Evolutionary conservation across 2,329 filamentous ascomycete species (phyloP), one percentile per base, ranked within the genome.

Genomic region (Alternaria metachromatica): DNA sequence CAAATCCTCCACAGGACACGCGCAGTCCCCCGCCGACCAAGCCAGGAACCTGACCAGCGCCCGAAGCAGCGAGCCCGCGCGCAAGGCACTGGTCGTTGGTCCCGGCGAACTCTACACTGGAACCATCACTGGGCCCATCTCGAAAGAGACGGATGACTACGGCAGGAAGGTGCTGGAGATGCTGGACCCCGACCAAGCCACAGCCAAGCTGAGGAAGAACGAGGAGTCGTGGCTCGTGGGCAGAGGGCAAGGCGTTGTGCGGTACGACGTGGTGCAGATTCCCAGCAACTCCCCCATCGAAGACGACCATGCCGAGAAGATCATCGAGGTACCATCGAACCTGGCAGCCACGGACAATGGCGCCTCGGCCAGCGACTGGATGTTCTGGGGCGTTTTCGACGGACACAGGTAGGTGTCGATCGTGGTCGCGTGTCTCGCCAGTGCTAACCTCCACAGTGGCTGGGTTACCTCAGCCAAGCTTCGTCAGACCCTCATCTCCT

Each of bases 351-450:
- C 84, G 8, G 83, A 87, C 73, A 82, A 87, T 77, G 81, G 86
- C 41, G 85, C 86, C 15, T 69, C 85, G 18, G 89, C 85, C 63
- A 92, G 88, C 65, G 96, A 99, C 81, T 99, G 96, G 96, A 98
- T 98, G 94, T 99, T 99, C 80, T 99, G 96, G 96, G 96, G 94
- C 62, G 94, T 99, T 18, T 99, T 98, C 80, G 96, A 99, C 77
- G 96, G 96, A 0, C 96, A 99, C 81, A 93, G 92, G 93, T 95
- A 84, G 81, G 87, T 11, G 26, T 11, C 20, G 21, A 12, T 21
- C 10, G 18, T 18, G 23, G 23, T 18, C 5, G 15, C 21, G n/a
- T 18, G 12, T 56, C 26, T 23, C 48, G 41, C n/a, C 49, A 43
- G 21, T 65, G 30, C 66, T 71, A 61, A 50, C 45, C 2, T 33